Base-by-base conservation (phyloP, 768 basidiomycete species). In the Amyloporia xantha region DNA sequence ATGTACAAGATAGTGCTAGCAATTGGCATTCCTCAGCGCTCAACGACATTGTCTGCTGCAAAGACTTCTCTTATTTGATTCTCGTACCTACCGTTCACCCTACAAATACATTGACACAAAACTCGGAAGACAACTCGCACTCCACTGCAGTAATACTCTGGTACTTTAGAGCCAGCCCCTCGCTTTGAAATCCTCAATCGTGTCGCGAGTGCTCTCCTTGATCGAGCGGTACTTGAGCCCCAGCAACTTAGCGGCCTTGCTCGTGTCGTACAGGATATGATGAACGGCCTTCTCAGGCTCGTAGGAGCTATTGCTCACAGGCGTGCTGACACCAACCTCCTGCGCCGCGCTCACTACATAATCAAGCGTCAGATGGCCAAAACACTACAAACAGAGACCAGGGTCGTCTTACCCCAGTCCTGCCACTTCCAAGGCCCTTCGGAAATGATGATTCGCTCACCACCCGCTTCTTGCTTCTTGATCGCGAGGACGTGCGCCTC, bases 361-460 rank as follows among this genome's bases (percentile, higher is more conserved):
- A 33, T 7, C 9, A 33, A 33, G 15, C 7, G 30, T 15, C 30
- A 33, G 7, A 33, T 7, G 30, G 9, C 30, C 30, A 33, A 33
- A 33, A 15, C 30, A 7, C 15, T 15, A 33, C 15, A 7, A 33
- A 33, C n/a, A n/a, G n/a, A n/a, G n/a, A n/a, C n/a, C n/a, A n/a
- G n/a, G n/a, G n/a, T n/a, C n/a, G 30, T 33, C 57, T 38, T 28
- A 58, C 57, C 37, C 25, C 46, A 55, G 45, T 58, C 57, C 27
- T 55, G 54, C 54, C 54, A 58, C 42, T 52, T 58, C 42, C 19
- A 58, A 6, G 54, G 25, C 52, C 70, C 68, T 2, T 60, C 65
- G n/a, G 63, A 65, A 30, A 78, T 53, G 56, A 86, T 71, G 58
- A 85, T 74, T 26, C 85, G 68, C 49, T 85, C 70, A 1, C 77